Conservation (phyloP, 202 grass and related monocot genomes). For the Elaeis oleifera region DNA sequence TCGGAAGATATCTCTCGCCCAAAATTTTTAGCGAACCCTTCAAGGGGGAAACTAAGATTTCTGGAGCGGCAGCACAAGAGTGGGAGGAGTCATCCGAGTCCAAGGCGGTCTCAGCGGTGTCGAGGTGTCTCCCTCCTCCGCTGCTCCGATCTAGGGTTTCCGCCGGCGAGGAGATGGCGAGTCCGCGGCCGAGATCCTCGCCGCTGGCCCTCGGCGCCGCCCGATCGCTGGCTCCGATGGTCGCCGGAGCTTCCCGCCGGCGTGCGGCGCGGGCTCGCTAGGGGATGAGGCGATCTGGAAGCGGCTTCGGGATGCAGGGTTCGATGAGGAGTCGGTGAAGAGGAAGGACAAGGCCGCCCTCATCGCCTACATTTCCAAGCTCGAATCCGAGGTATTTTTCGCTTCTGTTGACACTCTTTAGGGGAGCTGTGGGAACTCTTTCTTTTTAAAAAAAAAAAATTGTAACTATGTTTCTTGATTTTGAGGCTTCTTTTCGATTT, state of each 20-base stretch:
- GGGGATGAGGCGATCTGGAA: constrained; percentile 80
- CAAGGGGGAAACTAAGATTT: too few relatives aligned
- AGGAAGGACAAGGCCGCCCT: constrained; percentile 64
- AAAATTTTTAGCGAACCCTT: too few relatives aligned
- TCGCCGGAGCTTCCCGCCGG: neutral
- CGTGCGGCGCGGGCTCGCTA: neutral
- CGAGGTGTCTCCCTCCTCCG: neutral
- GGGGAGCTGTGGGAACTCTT: neutral
- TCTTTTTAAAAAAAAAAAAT: neutral
- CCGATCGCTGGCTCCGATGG: neutral
- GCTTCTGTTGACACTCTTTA: neutral
- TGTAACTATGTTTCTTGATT: neutral
- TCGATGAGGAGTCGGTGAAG: constrained; percentile 78
- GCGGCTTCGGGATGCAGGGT: constrained; percentile 58
- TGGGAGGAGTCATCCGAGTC: too few relatives aligned
- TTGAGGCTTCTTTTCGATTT: too few relatives aligned
- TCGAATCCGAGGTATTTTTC: constrained; percentile 61
- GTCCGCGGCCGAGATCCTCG: constrained; percentile 35
- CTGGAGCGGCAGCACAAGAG: too few relatives aligned
- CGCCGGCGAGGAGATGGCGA: constrained; percentile 39
- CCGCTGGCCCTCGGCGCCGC: neutral
- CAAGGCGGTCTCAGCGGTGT: neutral
- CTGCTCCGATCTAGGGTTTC: constrained; percentile 62
- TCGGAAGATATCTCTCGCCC: too few relatives aligned
- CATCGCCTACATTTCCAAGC: constrained; percentile 53